Percentiles rank a stretch among this genome's conserved stretches.
Evolutionary conservation across 1,284 basidiomycete species (phyloP).

Genomic region (Ceratobasidium sp.): DNA sequence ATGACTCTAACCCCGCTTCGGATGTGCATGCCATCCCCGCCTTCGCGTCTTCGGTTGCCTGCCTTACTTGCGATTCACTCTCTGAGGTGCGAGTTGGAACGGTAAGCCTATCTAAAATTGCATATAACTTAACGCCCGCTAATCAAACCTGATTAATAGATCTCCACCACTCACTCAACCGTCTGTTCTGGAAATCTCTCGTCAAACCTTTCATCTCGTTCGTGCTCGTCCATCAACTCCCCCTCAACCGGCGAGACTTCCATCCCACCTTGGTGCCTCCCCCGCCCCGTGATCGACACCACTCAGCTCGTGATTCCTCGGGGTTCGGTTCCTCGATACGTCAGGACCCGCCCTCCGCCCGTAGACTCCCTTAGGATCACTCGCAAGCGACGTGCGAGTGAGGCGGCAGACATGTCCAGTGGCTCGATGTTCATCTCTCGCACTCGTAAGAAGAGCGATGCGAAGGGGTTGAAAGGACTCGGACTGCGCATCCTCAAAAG

Average conservation of each 20-base stretch:
- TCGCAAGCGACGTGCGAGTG: slow-evolving; percentile 19
- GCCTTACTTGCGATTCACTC: background rate
- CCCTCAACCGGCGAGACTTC: slow-evolving; percentile 12
- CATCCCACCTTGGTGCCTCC: slow-evolving; percentile 14
- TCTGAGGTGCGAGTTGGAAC: background rate
- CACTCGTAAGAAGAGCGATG: slow-evolving; percentile 13
- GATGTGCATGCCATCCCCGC: too few species aligned
- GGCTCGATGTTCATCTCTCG: slow-evolving; percentile 5
- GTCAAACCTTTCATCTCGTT: background rate
- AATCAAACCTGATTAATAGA: background rate
- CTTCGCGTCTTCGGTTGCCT: too few species aligned
- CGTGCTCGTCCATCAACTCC: slow-evolving; percentile 3
- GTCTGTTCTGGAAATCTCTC: background rate
- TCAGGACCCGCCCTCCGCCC: slow-evolving; percentile 6
- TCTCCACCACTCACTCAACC: background rate
- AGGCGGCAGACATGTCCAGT: background rate
- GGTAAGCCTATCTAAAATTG: background rate
- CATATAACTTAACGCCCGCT: background rate
- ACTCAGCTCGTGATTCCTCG: background rate
- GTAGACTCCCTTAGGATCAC: slow-evolving; percentile 33
- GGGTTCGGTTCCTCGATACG: slow-evolving; percentile 3
- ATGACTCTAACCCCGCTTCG: background rate
- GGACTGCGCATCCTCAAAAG: slow-evolving; percentile 23
- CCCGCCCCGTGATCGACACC: background rate
- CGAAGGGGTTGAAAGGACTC: slow-evolving; percentile 15